Evolutionary conservation across 2,329 filamentous ascomycete genomes (phyloP).

Genomic region (Fusarium sp.): DNA sequence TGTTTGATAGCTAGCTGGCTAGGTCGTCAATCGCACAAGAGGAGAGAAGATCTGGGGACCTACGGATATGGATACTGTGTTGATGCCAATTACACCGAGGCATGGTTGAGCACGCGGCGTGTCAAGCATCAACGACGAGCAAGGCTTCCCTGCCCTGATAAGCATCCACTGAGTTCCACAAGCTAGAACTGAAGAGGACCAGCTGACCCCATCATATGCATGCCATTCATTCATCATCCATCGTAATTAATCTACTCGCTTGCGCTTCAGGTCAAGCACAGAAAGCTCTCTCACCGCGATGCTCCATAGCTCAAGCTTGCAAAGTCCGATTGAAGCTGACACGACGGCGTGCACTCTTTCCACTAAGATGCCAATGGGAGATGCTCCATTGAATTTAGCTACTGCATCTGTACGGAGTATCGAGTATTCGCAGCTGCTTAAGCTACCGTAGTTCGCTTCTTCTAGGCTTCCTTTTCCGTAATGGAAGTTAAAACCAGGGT

Average conservation of each 20-base stretch:
- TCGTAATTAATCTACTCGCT: not conserved
- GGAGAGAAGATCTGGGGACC: conserved; percentile 32
- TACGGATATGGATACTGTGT: not conserved
- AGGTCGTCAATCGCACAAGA: conserved; percentile 1
- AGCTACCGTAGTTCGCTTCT: not conserved
- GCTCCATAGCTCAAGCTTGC: not conserved
- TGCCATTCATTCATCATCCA: conserved; percentile 18
- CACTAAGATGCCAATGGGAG: not conserved
- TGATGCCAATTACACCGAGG: not conserved
- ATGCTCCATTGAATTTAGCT: too few relatives aligned
- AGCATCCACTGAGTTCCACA: conserved; percentile 25
- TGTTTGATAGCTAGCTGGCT: conserved; percentile 35
- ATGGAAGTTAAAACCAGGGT: conserved; percentile 1
- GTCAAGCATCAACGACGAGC: conserved; percentile 13
- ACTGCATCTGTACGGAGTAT: too few relatives aligned
- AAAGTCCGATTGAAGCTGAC: not conserved
- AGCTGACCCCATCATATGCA: conserved; percentile 26
- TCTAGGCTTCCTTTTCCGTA: conserved; percentile 13
- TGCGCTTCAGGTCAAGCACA: conserved; percentile 33
- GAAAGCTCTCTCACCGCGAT: conserved; percentile 2
- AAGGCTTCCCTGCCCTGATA: conserved; percentile 5
- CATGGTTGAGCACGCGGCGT: conserved; percentile 19
- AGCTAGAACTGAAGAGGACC: not conserved
- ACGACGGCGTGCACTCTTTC: not conserved
- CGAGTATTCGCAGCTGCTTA: not conserved